phyloP scores from a whole-genome alignment of 1,284 basidiomycete species.

The Ustilago xerochloae region DNA sequence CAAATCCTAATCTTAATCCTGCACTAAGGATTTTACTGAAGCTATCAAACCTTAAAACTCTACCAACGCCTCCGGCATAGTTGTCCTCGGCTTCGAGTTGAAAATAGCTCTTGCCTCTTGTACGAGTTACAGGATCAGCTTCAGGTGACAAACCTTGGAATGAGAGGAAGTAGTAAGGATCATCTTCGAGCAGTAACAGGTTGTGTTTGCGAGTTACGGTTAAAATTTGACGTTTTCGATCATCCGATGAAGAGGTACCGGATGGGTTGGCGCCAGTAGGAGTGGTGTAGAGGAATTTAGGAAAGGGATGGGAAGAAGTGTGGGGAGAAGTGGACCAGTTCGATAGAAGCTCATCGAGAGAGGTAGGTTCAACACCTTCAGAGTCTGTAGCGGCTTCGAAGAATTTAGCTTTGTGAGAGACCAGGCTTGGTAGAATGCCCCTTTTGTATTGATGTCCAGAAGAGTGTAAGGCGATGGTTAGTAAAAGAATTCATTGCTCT shows the following conservation, averaged over 20 bases:
- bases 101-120: slow-evolving; percentile 58
- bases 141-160: slow-evolving; percentile 50
- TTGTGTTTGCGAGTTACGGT: slow-evolving; percentile 70
- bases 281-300: slow-evolving; percentile 85
- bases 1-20: slow-evolving; percentile 76
- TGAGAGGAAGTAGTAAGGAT: slow-evolving; percentile 62
- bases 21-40: slow-evolving; percentile 76
- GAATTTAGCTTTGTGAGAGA: slow-evolving; percentile 34
- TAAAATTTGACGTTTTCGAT: slow-evolving; percentile 82
- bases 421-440: slow-evolving; percentile 60
- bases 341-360: slow-evolving; percentile 77
- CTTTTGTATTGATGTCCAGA: too few species aligned
- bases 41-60: slow-evolving; percentile 66
- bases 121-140: slow-evolving; percentile 50
- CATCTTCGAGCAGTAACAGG: slow-evolving; percentile 58
- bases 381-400: slow-evolving; percentile 80
- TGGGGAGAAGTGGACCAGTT: slow-evolving; percentile 75
- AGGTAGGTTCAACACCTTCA: slow-evolving; percentile 77
- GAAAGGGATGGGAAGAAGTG: slow-evolving; percentile 74
- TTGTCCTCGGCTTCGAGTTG: slow-evolving; percentile 55
- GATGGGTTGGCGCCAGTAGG: slow-evolving; percentile 68
- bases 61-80: slow-evolving; percentile 39
- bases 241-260: slow-evolving; percentile 67
- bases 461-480: too few species aligned
- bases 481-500: too few species aligned